Evolutionary conservation across 1,139 yeast species (phyloP).

Genomic region (Taphrina communis): DNA sequence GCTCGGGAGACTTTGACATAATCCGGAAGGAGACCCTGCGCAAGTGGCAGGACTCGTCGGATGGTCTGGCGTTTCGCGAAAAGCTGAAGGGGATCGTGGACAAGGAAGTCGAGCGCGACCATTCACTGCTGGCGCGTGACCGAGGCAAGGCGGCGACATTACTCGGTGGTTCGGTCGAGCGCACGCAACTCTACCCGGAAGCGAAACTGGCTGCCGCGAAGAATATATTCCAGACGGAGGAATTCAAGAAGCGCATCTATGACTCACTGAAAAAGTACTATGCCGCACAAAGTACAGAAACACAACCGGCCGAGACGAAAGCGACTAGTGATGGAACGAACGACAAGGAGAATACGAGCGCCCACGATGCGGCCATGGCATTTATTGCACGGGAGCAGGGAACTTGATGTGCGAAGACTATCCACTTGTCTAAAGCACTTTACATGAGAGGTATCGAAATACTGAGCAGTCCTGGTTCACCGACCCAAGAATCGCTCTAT

Average conservation of each 20-base stretch:
- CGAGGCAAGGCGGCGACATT: conserved; percentile 40
- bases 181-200: conserved; percentile 34
- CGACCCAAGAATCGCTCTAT: conserved; percentile 31
- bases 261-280: conserved; percentile 22
- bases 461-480: background rate
- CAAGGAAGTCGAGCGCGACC: conserved; percentile 34
- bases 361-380: conserved; percentile 22
- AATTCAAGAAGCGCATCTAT: conserved; percentile 12
- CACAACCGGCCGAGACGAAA: background rate
- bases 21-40: conserved; percentile 23
- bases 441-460: too few species aligned
- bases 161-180: conserved; percentile 36
- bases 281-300: background rate
- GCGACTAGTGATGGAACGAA: background rate
- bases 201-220: conserved; percentile 29
- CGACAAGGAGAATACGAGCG: background rate
- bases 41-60: conserved; percentile 20
- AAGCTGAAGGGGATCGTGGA: conserved; percentile 29
- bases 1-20: conserved; percentile 36
- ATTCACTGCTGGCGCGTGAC: conserved; percentile 29
- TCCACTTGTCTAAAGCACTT: background rate
- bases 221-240: conserved; percentile 24
- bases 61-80: conserved; percentile 31
- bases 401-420: background rate
- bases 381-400: conserved; percentile 26